Evolutionary conservation across 352 stramenopile species (phyloP), one percentile per base, ranked within the genome.

Genomic region (Globisporangium parvum): DNA sequence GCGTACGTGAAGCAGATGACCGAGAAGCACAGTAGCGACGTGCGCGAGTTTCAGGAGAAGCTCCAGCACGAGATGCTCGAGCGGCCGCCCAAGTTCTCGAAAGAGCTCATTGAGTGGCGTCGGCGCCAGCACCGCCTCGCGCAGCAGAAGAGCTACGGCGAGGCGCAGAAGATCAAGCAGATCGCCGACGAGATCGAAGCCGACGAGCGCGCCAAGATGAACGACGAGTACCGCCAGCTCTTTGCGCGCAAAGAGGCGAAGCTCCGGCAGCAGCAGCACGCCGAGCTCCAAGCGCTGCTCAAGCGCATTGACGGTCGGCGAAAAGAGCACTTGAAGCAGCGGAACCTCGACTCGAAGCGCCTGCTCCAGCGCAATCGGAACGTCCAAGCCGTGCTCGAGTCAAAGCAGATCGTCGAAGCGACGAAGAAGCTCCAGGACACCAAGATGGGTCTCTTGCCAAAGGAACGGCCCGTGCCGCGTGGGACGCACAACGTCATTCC

Each of bases 351-450:
- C 70, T 97, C 82, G 39, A 97, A 96, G 66, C 84, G 91, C 18
- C 76, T 98, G 53, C 62, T 98, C 45, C 92, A 98, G 74, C 91
- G 95, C 63, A 98, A 98, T 69, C 87, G 87, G 52, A 98, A 98
- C 66, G 95, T 98, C 15, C 82, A 96, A 63, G 77, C 83, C 37
- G 87, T 97, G 26, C 75, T 98, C 17, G 93, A 98, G 66, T 94
- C 82, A 21, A 98, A 98, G 73, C 92, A 98, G 65, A 70, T 77
- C 15, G 54, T 66, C 15, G 82, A 93, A 45, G 77, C 82, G 17
- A 91, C 82, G 24, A 88, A 87, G 66, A 78, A 71, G 53, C 73
- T 88, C 23, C 82, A 91, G 47, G 75, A 91, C 55, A 91, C 91
- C 65, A 88, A 88, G 57, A 88, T 87, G 67, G 77, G 78, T 51